These are phyloP conservation scores for Loxodes magnus DNA, from an alignment of 73 alveolate species.

Conservation along the genomic window DNA sequence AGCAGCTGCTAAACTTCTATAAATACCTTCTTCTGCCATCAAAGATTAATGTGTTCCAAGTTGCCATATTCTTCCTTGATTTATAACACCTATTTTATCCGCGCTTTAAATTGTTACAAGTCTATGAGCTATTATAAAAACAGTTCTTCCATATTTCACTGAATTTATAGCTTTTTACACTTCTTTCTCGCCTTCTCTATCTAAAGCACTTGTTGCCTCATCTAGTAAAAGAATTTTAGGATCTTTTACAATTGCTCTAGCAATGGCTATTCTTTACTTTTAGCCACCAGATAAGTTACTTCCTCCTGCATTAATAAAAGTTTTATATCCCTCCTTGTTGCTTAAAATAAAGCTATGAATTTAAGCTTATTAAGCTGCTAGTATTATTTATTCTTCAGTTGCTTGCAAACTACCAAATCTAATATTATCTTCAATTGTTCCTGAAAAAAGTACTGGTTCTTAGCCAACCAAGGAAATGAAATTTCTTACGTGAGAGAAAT, in stretches of 20 bases:
- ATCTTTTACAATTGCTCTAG: conserved; percentile 48
- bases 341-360: conserved; percentile 40
- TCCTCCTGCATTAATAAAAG: conserved; percentile 41
- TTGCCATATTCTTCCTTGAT: conserved; percentile 52
- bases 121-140: conserved; percentile 58
- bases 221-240: conserved; percentile 50
- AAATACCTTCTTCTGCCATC: conserved; percentile 40
- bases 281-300: conserved; percentile 71
- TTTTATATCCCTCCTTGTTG: conserved; percentile 14
- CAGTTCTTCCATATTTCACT: conserved; percentile 42
- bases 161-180: conserved; percentile 28
- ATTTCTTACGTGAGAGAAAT: conserved; percentile 53
- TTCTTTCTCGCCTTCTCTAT: conserved; percentile 38
- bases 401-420: conserved; percentile 51
- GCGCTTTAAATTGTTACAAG: conserved; percentile 58
- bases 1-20: conserved; percentile 25
- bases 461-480: conserved; percentile 84
- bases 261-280: conserved; percentile 75
- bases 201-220: conserved; percentile 64
- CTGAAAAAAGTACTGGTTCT: conserved; percentile 84
- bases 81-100: conserved; percentile 42
- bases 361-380: conserved; percentile 41
- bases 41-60: conserved; percentile 52
- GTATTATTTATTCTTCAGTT: conserved; percentile 40
- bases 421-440: conserved; percentile 76